Evolutionary conservation across 2,329 filamentous ascomycete genomes (phyloP).

Genomic region (Penicillium sp.): DNA sequence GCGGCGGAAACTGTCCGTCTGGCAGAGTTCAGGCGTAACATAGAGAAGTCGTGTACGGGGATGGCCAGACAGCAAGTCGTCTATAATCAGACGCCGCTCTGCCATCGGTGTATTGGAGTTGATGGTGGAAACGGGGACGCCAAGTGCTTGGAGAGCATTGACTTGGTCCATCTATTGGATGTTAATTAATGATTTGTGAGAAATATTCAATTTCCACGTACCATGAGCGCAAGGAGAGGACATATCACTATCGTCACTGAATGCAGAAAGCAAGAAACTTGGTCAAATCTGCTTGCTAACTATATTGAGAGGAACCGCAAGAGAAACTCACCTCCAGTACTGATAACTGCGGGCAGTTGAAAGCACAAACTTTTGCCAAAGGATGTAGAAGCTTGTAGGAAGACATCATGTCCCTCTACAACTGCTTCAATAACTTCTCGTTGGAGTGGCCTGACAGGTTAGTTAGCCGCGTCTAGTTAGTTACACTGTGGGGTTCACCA

Average conservation of each 20-base stretch:
- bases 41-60: conserved; percentile 79
- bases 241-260: conserved; percentile 85
- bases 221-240: conserved; percentile 84
- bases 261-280: conserved; percentile 11
- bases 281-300: background rate
- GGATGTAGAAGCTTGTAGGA: conserved; percentile 68
- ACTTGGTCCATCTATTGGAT: conserved; percentile 77
- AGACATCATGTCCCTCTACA: conserved; percentile 80
- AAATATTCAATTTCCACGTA: conserved; percentile 34
- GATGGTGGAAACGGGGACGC: conserved; percentile 75
- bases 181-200: background rate
- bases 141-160: conserved; percentile 65
- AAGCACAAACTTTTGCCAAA: conserved; percentile 95
- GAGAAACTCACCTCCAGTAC: conserved; percentile 66
- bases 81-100: conserved; percentile 65
- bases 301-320: background rate
- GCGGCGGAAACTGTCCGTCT: conserved; percentile 68
- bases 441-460: conserved; percentile 62
- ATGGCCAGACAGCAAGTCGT: conserved; percentile 81
- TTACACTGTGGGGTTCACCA: conserved; percentile 15
- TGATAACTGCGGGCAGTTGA: conserved; percentile 81
- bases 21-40: conserved; percentile 86
- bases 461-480: background rate
- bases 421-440: conserved; percentile 81
- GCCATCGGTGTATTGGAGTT: conserved; percentile 70